Conservation (phyloP, 805 yeast species). For the Kuraishia piskuri region DNA sequence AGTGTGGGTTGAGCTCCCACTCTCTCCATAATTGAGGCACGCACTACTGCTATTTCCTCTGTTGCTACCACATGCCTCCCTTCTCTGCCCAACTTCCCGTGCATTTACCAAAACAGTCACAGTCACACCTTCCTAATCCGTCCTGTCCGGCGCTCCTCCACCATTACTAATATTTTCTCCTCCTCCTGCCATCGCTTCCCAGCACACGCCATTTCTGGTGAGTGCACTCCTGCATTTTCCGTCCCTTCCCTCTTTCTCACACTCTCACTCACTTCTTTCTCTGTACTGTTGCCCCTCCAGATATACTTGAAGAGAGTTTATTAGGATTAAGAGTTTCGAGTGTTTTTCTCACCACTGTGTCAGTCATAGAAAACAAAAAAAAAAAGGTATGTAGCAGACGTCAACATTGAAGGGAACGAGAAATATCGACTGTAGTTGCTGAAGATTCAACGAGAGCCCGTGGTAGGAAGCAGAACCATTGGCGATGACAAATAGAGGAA, state of each 20-base stretch:
- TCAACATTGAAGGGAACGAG: neutral
- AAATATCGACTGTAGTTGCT: neutral
- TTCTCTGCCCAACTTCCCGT: too few relatives aligned
- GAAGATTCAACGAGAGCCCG: too few relatives aligned
- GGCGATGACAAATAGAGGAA: too few relatives aligned
- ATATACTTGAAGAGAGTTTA: conserved; percentile 4
- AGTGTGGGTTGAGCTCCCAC: too few relatives aligned
- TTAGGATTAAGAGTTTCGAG: neutral
- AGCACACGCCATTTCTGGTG: neutral
- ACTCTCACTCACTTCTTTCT: neutral
- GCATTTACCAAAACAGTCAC: neutral
- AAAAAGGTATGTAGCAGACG: neutral
- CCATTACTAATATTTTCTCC: neutral
- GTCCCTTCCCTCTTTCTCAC: neutral
- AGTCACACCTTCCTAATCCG: neutral
- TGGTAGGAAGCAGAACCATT: too few relatives aligned
- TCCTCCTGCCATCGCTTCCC: neutral
- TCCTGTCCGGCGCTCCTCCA: too few relatives aligned
- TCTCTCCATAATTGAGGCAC: too few relatives aligned
- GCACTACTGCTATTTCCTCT: too few relatives aligned
- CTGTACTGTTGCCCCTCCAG: conserved; percentile 2
- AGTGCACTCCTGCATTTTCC: neutral
- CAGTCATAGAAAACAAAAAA: neutral
- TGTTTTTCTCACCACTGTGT: neutral
- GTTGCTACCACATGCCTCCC: too few relatives aligned